Base-by-base conservation (phyloP, 2,329 filamentous ascomycete species). In the Fusarium temperatum region DNA sequence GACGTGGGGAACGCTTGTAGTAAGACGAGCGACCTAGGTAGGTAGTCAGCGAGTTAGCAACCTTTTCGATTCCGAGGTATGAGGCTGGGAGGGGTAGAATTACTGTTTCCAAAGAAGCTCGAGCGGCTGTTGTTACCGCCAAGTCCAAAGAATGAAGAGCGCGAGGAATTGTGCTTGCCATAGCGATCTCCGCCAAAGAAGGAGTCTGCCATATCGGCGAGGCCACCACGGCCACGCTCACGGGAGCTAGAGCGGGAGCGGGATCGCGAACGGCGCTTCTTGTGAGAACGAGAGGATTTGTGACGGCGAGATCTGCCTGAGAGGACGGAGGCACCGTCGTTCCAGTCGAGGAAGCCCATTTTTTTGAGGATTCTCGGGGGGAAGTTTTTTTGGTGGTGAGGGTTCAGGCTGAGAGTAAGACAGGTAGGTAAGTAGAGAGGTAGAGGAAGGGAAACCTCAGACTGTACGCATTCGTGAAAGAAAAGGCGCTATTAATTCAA, bases 1-100 rank as follows among this genome's bases (percentile, higher is more conserved):
- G 88, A 75, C 96, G 93, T 5, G 96, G 94, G 24, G 93, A 93
- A 79, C 94, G 93, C 80, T 94, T 94, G 84, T 95, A 95, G 80
- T 93, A 92, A 47, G 89, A 89, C 32, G 88, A 87, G 66, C 87
- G 87, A 78, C 87, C 87, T 82, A 28, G 45, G 44, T 82, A 26
- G 44, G 45, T 48, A 48, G 35, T 30, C 20, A 36, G 17, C 41
- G 39, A 28, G 63, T 68, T 36, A 72, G 62, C 44, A 55, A 53
- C 38, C 5, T 24, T 12, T n/a, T 6, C 14, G 61, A 54, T 48
- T 20, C 24, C 36, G 24, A 26, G n/a, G 30, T 32, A 47, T 22
- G 35, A 24, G 30, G 48, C n/a, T 14, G 48, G 17, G 38, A 24
- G 53, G 32, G 13, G 42, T 47, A 35, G 51, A 28, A 39, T 36